These are phyloP conservation scores for Herpotrichia juniperi DNA, from an alignment of 2,329 filamentous ascomycete species.

Conservation along the genomic window DNA sequence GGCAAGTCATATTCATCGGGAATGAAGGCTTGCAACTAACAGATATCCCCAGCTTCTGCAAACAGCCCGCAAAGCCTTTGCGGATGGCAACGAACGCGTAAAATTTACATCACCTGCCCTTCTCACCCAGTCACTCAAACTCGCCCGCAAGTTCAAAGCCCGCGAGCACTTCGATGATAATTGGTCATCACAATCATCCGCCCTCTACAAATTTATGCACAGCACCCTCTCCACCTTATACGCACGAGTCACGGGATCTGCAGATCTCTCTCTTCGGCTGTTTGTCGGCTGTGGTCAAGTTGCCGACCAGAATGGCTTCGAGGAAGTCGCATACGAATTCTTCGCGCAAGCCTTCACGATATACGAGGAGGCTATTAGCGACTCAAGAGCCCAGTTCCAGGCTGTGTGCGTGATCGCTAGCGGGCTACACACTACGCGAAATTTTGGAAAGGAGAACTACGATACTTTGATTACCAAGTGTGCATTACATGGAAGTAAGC, in stretches of 20 bases:
- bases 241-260: conserved; percentile 81
- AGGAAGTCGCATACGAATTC: conserved; percentile 97
- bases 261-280: conserved; percentile 85
- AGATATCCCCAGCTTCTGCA: conserved; percentile 70
- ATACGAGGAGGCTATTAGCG: conserved; percentile 94
- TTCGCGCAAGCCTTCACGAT: conserved; percentile 98
- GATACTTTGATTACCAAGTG: conserved; percentile 98
- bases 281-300: conserved; percentile 93
- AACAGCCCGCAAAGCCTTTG: conserved; percentile 82
- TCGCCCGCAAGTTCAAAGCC: conserved; percentile 85
- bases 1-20: conserved; percentile 39
- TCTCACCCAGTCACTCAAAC: conserved; percentile 86
- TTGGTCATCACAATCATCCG: conserved; percentile 74
- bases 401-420: conserved; percentile 94
- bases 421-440: conserved; percentile 83
- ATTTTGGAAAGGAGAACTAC: conserved; percentile 97
- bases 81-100: conserved; percentile 92
- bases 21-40: conserved; percentile 11
- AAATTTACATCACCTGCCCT: conserved; percentile 94
- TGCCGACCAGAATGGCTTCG: conserved; percentile 87
- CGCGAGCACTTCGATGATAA: conserved; percentile 86
- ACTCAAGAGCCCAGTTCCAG: conserved; percentile 96
- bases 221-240: conserved; percentile 86
- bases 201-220: conserved; percentile 95
- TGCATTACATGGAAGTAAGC: conserved; percentile 92